phyloP scores from a whole-genome alignment of 352 stramenopile species.

The Globisporangium yorkense region DNA sequence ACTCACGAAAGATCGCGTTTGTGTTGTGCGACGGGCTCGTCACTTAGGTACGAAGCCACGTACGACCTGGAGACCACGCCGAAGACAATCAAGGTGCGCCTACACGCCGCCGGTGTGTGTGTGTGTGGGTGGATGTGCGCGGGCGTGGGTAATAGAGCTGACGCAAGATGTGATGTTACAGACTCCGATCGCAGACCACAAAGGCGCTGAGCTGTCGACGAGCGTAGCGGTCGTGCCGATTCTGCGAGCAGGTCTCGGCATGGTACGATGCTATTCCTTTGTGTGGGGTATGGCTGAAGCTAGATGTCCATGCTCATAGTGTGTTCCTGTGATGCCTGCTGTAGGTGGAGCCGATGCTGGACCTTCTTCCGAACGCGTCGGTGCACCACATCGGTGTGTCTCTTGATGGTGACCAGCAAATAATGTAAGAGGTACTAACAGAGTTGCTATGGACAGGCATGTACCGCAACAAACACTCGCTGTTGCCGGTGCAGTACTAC shows the following conservation, averaged over 20 bases:
- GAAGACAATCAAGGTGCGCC: constrained; percentile 65
- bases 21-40: neutral
- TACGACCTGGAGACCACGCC: constrained; percentile 55
- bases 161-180: constrained; percentile 9
- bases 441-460: constrained; percentile 34
- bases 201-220: constrained; percentile 87
- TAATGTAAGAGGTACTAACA: neutral
- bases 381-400: constrained; percentile 97
- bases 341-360: constrained; percentile 95
- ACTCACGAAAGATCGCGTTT: neutral
- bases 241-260: constrained; percentile 89
- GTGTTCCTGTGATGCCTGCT: neutral
- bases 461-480: constrained; percentile 88
- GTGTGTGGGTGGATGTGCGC: neutral
- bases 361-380: constrained; percentile 92
- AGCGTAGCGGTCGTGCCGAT: constrained; percentile 96
- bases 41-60: constrained; percentile 71
- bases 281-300: neutral
- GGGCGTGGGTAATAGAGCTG: too few relatives aligned
- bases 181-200: constrained; percentile 68
- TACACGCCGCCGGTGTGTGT: neutral
- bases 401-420: constrained; percentile 2
- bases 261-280: constrained; percentile 24
- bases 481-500: constrained; percentile 98
- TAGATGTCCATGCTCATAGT: neutral